Conservation (phyloP, 169 alveolate species). For the Plasmodium malariae region DNA sequence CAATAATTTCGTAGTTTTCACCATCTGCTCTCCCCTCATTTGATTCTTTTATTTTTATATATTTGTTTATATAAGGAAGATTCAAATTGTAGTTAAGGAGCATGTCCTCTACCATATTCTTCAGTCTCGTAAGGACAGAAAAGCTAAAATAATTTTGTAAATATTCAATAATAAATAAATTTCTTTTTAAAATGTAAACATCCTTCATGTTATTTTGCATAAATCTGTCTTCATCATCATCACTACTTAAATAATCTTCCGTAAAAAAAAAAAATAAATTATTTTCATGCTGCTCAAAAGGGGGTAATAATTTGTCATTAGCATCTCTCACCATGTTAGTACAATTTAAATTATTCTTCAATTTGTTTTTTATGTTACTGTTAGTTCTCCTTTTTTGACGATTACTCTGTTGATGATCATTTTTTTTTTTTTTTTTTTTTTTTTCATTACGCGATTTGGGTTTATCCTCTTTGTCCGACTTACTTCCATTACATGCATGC, state of each 20-base stretch:
- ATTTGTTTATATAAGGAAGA: constrained; percentile 17
- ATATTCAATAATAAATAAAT: constrained; percentile 49
- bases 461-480: no score
- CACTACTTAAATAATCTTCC: constrained; percentile 36
- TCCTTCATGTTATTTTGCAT: constrained; percentile 16
- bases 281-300: neutral
- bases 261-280: constrained; percentile 42
- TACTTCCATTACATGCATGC: no score
- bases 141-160: constrained; percentile 24
- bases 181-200: constrained; percentile 40
- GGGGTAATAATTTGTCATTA: neutral
- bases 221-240: constrained; percentile 49
- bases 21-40: neutral
- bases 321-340: neutral
- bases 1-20: neutral
- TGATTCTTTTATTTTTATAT: neutral
- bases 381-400: no score
- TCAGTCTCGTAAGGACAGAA: constrained; percentile 35
- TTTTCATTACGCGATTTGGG: no score
- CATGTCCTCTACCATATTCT: constrained; percentile 50
- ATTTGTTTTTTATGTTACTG: no score
- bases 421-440: no score
- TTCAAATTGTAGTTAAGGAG: constrained; percentile 42
- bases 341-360: no score
- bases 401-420: no score